Base-by-base conservation (phyloP, 2,329 filamentous ascomycete species). In the Cladosporium sphaerospermum region DNA sequence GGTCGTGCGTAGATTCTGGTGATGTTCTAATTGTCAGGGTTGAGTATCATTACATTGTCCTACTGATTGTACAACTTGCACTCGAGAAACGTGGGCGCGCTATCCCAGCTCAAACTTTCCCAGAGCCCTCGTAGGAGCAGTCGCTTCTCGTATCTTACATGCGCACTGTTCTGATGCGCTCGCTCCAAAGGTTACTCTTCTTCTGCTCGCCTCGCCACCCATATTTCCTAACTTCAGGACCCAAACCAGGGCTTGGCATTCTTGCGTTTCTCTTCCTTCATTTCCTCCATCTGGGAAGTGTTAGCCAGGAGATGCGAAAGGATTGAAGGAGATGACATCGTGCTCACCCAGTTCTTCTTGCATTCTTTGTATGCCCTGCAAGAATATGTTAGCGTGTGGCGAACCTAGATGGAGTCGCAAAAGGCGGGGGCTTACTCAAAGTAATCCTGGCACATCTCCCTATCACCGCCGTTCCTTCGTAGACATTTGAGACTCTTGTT, bases 381-480 rank as follows among this genome's bases (percentile, higher is more conserved):
- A 28, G 23, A 28, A 28, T 28, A 5, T 28, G 23, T 28, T 3
- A 28, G 23, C 23, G 23, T 28, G 23, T 28, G 23, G 23, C 23
- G 23, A 28, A 28, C 4, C 23, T 59, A 16, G 23, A 11, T 1
- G 14, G 32, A 28, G 4, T 28, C 23, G 23, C 2, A 18, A 28
- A 28, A 28, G 23, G 7, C 23, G 2, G 1, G 23, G 42, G 54
- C 88, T 72, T 69, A 96, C 90, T 96, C 89, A 67, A 99, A 97
- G 68, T 95, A 97, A 70, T 97, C 92, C 59, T 80, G 78, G 68
- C 93, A 99, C 86, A 97, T 87, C n/a, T 84, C 77, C 60, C 84
- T 81, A 67, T 97, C 89, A 11, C 88, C 91, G 18, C 80, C 84
- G 69, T 99, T 99, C 18, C 93, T 82, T 67, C 90, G 85, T 66